Evolutionary conservation across 345 rosid species (phyloP).

Genomic region (Heritiera fomes): DNA sequence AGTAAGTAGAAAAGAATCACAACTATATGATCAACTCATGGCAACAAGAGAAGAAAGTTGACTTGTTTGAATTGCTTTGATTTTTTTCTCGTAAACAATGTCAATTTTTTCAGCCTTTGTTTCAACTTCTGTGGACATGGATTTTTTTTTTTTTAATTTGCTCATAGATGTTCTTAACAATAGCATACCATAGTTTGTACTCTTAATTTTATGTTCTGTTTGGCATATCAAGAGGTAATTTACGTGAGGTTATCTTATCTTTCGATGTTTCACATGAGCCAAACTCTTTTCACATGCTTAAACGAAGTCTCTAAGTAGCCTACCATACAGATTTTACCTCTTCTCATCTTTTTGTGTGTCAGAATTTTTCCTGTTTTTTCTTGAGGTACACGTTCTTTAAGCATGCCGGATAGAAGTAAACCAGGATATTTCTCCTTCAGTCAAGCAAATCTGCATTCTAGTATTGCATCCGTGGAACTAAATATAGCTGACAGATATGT

Average conservation of each 20-base stretch:
- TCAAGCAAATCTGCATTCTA: neutral
- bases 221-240: no score
- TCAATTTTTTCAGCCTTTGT: no score
- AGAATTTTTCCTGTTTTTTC: neutral
- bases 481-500: slow-evolving; percentile 8
- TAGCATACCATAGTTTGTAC: no score
- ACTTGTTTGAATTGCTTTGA: no score
- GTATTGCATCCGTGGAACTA: neutral
- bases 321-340: neutral
- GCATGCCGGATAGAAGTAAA: neutral
- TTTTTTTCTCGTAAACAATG: no score
- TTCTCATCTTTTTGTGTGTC: neutral
- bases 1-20: no score
- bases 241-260: neutral
- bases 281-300: neutral
- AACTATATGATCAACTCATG: no score
- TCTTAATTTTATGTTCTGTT: no score
- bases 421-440: neutral
- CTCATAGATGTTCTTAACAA: neutral
- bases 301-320: neutral
- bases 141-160: neutral
- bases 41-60: no score
- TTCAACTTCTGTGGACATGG: neutral
- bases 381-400: slow-evolving; percentile 50
- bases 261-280: neutral